Conservation (phyloP, 2,329 filamentous ascomycete genomes). For the Exophiala calicioides region DNA sequence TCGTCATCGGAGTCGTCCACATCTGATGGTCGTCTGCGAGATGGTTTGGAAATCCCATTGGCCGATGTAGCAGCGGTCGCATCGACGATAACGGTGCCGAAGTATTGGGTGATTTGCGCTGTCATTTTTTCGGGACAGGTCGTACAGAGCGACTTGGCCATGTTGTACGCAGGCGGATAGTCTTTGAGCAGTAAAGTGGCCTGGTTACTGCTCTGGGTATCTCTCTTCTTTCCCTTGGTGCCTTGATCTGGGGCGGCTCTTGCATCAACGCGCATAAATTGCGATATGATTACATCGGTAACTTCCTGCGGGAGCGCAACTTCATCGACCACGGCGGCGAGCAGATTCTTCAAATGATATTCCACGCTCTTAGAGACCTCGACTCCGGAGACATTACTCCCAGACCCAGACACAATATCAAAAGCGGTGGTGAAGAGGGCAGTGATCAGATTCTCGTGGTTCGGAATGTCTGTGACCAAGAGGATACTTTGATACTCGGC, state of each 20-base stretch:
- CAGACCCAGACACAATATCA: slow-evolving; percentile 80
- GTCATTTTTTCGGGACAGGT: slow-evolving; percentile 91
- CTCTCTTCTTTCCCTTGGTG: slow-evolving; percentile 55
- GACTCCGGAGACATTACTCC: slow-evolving; percentile 73
- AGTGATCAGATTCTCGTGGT: slow-evolving; percentile 74
- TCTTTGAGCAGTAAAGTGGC: slow-evolving; percentile 82
- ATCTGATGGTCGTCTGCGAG: slow-evolving; percentile 51
- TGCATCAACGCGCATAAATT: slow-evolving; percentile 87
- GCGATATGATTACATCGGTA: slow-evolving; percentile 89
- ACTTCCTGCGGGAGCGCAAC: slow-evolving; percentile 77
- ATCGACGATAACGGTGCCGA: slow-evolving; percentile 93
- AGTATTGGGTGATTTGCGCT: slow-evolving; percentile 91
- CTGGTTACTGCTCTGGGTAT: slow-evolving; percentile 70
- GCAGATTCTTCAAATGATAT: slow-evolving; percentile 82
- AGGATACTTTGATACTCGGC: slow-evolving; percentile 94
- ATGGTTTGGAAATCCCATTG: slow-evolving; percentile 44
- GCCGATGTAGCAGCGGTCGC: slow-evolving; percentile 53
- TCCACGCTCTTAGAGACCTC: slow-evolving; percentile 90
- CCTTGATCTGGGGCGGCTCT: slow-evolving; percentile 57
- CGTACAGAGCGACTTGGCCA: slow-evolving; percentile 94
- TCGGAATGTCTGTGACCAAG: slow-evolving; percentile 82
- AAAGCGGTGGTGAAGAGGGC: slow-evolving; percentile 87
- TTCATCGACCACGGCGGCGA: slow-evolving; percentile 86
- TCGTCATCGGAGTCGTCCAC: slow-evolving; percentile 67
- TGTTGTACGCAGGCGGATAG: slow-evolving; percentile 88